Percentiles rank a stretch among this genome's conserved stretches.
These are phyloP conservation scores for Candida multigemmis DNA, from an alignment of 805 yeast genomes.

Conservation along the genomic window DNA sequence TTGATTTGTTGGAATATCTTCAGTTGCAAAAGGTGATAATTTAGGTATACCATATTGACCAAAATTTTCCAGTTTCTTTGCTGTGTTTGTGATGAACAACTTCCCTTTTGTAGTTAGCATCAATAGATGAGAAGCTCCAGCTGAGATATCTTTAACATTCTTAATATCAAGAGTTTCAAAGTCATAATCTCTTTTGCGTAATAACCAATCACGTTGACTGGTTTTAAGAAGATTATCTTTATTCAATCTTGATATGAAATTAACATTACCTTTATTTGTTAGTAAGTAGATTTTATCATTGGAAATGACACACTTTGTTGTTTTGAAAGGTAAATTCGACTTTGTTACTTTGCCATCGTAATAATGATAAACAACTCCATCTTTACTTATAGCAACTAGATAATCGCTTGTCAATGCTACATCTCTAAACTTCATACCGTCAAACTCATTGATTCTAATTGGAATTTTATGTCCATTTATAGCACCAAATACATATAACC, in stretches of 20 bases:
- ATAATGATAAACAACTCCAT: constrained; percentile 74
- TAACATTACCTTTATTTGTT: constrained; percentile 27
- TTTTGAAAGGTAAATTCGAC: constrained; percentile 19
- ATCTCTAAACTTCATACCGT: constrained; percentile 47
- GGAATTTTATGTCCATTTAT: constrained; percentile 40
- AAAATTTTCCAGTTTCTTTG: constrained; percentile 29
- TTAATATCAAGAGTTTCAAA: constrained; percentile 9
- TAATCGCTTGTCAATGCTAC: constrained; percentile 40
- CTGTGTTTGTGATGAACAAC: constrained; percentile 57
- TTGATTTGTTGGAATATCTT: constrained; percentile 12
- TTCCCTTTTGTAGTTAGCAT: constrained; percentile 50
- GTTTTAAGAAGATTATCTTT: constrained; percentile 5
- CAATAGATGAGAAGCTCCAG: constrained; percentile 68
- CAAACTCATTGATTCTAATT: constrained; percentile 53
- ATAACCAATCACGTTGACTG: constrained; percentile 16
- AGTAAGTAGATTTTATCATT: constrained; percentile 40
- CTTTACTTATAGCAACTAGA: constrained; percentile 52
- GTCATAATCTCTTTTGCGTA: constrained; percentile 3
- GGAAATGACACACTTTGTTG: constrained; percentile 32
- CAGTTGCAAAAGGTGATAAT: constrained; percentile 53
- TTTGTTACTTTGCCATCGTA: too few relatives aligned
- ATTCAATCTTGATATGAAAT: constrained; percentile 18
- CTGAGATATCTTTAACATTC: constrained; percentile 36
- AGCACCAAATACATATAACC: constrained; percentile 28
- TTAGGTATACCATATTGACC: constrained; percentile 86